Evolutionary conservation across 1,284 basidiomycete species (phyloP).

Genomic region (Malassezia yamatoensis): DNA sequence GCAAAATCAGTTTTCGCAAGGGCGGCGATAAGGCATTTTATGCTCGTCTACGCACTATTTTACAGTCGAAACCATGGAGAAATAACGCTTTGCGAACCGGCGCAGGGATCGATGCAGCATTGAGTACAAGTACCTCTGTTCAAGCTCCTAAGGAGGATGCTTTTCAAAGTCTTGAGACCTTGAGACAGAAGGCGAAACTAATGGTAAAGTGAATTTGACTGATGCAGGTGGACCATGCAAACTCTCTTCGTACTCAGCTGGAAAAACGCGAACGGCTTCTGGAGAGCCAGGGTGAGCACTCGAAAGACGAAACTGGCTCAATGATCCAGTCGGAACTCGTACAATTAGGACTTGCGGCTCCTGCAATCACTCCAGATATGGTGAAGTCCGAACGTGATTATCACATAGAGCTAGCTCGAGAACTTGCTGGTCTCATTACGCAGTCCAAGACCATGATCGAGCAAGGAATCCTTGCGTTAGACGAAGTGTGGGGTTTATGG

Average conservation of each 20-base stretch:
- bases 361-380: constrained; percentile 82
- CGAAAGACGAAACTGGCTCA: constrained; percentile 55
- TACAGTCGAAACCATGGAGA: constrained; percentile 68
- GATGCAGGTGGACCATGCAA: constrained; percentile 60
- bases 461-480: constrained; percentile 61
- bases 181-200: constrained; percentile 82
- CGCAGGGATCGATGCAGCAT: constrained; percentile 27
- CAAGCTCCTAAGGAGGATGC: constrained; percentile 1
- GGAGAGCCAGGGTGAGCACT: neutral
- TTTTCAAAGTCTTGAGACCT: constrained; percentile 73
- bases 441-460: constrained; percentile 46
- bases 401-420: constrained; percentile 68
- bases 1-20: constrained; percentile 68
- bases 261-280: constrained; percentile 53
- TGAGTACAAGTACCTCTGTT: constrained; percentile 13
- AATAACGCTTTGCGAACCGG: neutral
- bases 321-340: constrained; percentile 72
- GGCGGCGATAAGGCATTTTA: constrained; percentile 83
- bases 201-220: constrained; percentile 53
- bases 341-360: constrained; percentile 70
- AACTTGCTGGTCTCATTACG: constrained; percentile 63
- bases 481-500: constrained; percentile 96
- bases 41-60: constrained; percentile 62
- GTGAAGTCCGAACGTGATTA: constrained; percentile 70
- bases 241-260: constrained; percentile 73